A percentile compares a stretch with the other conserved stretches of the same genome.
Conservation (phyloP, 257 asterid genomes). For the Voacanga thouarsii region DNA sequence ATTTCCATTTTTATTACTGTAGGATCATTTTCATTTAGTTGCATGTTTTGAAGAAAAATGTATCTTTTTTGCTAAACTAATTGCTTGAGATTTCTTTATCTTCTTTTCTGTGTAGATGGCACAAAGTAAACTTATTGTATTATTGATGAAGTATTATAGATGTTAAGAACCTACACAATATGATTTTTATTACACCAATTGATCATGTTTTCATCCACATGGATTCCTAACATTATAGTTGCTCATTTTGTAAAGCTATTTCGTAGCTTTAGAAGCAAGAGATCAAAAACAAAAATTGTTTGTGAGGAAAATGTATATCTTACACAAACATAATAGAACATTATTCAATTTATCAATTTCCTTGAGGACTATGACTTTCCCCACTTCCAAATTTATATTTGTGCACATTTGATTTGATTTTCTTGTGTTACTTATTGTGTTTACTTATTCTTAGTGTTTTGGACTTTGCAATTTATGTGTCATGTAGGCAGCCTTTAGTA, state of each 20-base stretch:
- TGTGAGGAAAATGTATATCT: not conserved
- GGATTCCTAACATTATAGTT: not conserved
- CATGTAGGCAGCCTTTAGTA: not conserved
- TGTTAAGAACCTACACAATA: too few species aligned
- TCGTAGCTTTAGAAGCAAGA: slow-evolving; percentile 11
- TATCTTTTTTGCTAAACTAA: too few species aligned
- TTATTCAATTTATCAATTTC: not conserved
- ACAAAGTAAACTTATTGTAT: too few species aligned
- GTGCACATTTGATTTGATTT: not conserved
- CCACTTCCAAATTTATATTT: not conserved
- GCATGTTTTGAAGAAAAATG: too few species aligned
- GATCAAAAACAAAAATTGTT: too few species aligned
- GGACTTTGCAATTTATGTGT: not conserved
- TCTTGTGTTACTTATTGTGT: not conserved
- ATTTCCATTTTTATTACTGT: too few species aligned
- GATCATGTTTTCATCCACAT: not conserved
- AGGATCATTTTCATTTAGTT: too few species aligned
- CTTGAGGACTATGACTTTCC: not conserved
- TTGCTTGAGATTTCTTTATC: too few species aligned
- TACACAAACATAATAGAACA: not conserved
- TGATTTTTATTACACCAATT: not conserved
- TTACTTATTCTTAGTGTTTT: not conserved
- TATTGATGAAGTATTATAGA: too few species aligned
- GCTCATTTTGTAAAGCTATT: not conserved
- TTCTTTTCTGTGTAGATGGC: too few species aligned